Base-by-base conservation (phyloP, 2,329 filamentous ascomycete genomes). In the Exophiala phaeomuriformis region DNA sequence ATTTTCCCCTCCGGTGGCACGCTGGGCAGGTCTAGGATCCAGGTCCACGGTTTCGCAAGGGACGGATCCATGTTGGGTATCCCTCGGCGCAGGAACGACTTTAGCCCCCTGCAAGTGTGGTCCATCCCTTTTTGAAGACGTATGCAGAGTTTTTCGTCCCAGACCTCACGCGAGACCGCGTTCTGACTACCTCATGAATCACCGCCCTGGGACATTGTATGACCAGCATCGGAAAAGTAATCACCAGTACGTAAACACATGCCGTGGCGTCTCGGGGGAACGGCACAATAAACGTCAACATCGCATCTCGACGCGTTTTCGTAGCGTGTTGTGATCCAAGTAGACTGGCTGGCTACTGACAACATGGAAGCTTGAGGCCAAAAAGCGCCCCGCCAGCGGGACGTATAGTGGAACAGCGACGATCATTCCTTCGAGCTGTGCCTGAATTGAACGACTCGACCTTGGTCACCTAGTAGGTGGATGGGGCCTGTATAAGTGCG, bases 81-180 rank as follows among this genome's bases (percentile, higher is more conserved):
- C 29, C 46, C 29, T 29, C 19, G 29, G 33, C 37, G 51, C 47
- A 50, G 51, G 51, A 53, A 49, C 51, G 33, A 29, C 27, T 32
- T 27, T n/a, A n/a, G 8, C 32, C n/a, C 51, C 51, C 28, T 39
- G 46, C 51, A 49, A 45, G 46, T 41, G 41, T 40, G 12, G 28
- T 53, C 39, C 31, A 40, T 40, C 29, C 28, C 40, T 39, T 51
- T 40, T 42, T 19, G 49, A 37, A 40, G 42, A 52, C 10, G 6
- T 12, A 29, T 33, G 50, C 43, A 52, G 44, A 42, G n/a, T 52
- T 52, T 52, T 52, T 47, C 12, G 7, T 33, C 35, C 50, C n/a
- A 9, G 19, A 4, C 36, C 12, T 39, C 9, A 12, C 36, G 4
- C 10, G 19, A n/a, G 10, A 39, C 9, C 36, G 36, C 36, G 36